Conservation (phyloP, 2,329 filamentous ascomycete genomes). For the Capronia coronata region DNA sequence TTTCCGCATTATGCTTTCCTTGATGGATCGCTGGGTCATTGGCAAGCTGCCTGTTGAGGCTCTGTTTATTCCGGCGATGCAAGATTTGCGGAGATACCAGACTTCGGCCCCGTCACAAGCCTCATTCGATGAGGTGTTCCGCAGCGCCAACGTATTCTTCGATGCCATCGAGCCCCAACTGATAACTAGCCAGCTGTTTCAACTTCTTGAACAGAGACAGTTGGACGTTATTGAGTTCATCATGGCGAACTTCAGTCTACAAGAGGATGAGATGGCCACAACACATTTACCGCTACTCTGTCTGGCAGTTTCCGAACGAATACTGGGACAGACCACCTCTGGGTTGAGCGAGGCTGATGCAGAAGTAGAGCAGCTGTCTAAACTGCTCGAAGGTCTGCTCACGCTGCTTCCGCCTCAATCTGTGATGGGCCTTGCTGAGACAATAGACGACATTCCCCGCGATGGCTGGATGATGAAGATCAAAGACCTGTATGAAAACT, state of each 20-base stretch:
- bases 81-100: conserved; percentile 72
- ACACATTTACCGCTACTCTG: conserved; percentile 21
- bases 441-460: not conserved
- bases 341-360: not conserved
- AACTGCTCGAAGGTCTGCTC: conserved; percentile 29
- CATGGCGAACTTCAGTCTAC: conserved; percentile 77
- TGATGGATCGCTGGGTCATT: conserved; percentile 99
- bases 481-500: conserved; percentile 10
- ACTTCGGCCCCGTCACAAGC: conserved; percentile 55
- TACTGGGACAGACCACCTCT: conserved; percentile 5
- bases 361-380: conserved; percentile 43
- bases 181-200: conserved; percentile 77
- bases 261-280: conserved; percentile 80
- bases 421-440: not conserved
- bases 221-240: conserved; percentile 75
- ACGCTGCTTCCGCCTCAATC: conserved; percentile 27
- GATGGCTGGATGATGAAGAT: conserved; percentile 14
- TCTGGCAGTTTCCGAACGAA: conserved; percentile 25
- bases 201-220: conserved; percentile 47
- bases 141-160: conserved; percentile 92
- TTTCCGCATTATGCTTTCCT: conserved; percentile 83
- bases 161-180: conserved; percentile 92
- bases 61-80: conserved; percentile 78
- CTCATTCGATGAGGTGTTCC: conserved; percentile 77
- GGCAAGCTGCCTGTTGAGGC: conserved; percentile 82